These are phyloP conservation scores for Fusarium subtropicale DNA, from an alignment of 2,329 filamentous ascomycete species.

Conservation along the genomic window DNA sequence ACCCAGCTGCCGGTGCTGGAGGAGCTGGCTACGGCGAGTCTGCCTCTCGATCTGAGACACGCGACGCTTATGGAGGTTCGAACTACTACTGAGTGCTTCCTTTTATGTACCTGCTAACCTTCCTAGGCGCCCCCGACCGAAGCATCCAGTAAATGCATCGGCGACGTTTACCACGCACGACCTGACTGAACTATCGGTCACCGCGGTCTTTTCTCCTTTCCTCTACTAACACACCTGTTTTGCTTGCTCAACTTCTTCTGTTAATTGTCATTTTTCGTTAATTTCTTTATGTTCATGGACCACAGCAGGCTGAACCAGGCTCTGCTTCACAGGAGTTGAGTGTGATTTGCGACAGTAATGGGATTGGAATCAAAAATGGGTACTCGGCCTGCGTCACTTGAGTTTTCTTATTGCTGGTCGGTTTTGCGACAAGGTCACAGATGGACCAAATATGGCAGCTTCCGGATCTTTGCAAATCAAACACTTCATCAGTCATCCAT, in stretches of 20 bases:
- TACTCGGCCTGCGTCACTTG: conserved; percentile 52
- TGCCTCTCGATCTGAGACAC: conserved; percentile 57
- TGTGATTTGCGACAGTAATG: conserved; percentile 54
- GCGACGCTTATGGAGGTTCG: conserved; percentile 60
- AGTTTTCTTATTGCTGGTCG: conserved; percentile 53
- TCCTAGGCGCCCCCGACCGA: conserved; percentile 49
- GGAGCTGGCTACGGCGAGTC: conserved; percentile 57
- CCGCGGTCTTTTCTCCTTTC: conserved; percentile 44
- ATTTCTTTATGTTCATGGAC: conserved; percentile 48
- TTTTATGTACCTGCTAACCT: conserved; percentile 47
- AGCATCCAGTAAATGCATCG: conserved; percentile 41
- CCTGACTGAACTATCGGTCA: conserved; percentile 34
- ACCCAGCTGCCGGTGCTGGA: conserved; percentile 52
- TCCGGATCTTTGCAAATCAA: conserved; percentile 56
- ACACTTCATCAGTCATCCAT: conserved; percentile 55
- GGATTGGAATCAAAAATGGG: conserved; percentile 52
- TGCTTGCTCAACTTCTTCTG: conserved; percentile 46
- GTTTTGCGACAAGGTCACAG: conserved; percentile 54
- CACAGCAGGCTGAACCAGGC: conserved; percentile 48
- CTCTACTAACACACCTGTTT: conserved; percentile 45
- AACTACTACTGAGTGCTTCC: conserved; percentile 37
- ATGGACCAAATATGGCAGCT: conserved; percentile 55
- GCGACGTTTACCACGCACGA: conserved; percentile 27
- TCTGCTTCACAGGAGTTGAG: conserved; percentile 53
- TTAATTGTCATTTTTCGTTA: conserved; percentile 43